These are phyloP conservation scores for Sporothrix brasiliensis DNA, from an alignment of 2,329 filamentous ascomycete species.

Conservation along the genomic window DNA sequence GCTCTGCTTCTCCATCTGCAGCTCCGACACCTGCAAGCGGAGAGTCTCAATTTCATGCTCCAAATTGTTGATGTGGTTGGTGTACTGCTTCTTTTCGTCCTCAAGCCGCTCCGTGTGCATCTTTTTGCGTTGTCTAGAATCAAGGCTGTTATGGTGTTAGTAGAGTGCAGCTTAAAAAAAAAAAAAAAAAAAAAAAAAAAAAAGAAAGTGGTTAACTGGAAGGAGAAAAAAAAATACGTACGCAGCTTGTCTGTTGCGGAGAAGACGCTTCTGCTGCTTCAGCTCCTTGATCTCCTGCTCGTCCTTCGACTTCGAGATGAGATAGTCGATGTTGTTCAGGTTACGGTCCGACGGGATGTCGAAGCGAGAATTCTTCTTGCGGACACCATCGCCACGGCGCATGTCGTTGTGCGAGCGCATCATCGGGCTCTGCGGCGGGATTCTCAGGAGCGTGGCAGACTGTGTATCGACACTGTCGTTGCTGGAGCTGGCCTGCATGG, in stretches of 20 bases:
- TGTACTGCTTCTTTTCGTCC: conserved; percentile 93
- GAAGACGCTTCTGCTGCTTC: conserved; percentile 94
- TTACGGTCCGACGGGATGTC: conserved; percentile 95
- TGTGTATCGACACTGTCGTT: conserved; percentile 51
- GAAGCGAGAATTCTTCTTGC: conserved; percentile 98
- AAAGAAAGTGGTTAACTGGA: conserved; percentile 25
- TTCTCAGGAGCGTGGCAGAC: conserved; percentile 57
- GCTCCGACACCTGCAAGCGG: conserved; percentile 69
- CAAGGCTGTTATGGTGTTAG: conserved; percentile 62
- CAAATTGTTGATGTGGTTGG: conserved; percentile 72
- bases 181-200: conserved; percentile 31
- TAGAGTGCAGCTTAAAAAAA: conserved; percentile 34
- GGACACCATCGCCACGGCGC: conserved; percentile 80
- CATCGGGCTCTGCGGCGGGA: conserved; percentile 68
- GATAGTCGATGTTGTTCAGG: conserved; percentile 88
- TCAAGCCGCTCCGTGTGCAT: conserved; percentile 95
- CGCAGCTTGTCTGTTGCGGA: conserved; percentile 96
- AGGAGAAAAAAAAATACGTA: conserved; percentile 55
- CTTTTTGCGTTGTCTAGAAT: conserved; percentile 97
- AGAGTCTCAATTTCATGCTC: conserved; percentile 75
- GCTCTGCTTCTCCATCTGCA: conserved; percentile 72
- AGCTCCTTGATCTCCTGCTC: conserved; percentile 96
- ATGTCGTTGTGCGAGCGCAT: conserved; percentile 76
- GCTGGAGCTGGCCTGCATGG: conserved; percentile 32
- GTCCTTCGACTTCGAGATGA: conserved; percentile 85